These are phyloP conservation scores for Daldinia decipiens DNA, from an alignment of 495 filamentous ascomycete species.

Conservation along the genomic window DNA sequence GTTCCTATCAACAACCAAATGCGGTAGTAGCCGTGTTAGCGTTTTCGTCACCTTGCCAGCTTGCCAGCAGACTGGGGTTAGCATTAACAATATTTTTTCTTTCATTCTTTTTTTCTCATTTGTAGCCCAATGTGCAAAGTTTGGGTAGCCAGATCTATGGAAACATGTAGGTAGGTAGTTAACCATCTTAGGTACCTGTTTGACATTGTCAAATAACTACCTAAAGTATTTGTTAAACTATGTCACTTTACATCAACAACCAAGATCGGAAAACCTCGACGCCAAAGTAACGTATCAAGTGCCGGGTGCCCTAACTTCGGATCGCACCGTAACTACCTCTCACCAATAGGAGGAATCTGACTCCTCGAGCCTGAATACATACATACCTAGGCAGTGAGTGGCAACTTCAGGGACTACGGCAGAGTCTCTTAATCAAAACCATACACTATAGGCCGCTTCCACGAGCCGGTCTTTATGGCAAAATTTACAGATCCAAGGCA, in stretches of 20 bases:
- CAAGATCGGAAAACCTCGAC: constrained; percentile 2
- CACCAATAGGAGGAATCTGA: constrained; percentile 18
- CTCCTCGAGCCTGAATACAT: constrained; percentile 20
- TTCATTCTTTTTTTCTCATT: not conserved
- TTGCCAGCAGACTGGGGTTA: not conserved
- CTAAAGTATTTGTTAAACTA: not conserved
- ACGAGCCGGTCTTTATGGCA: not conserved
- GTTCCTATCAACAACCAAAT: not conserved
- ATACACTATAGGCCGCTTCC: not conserved
- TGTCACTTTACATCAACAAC: not conserved
- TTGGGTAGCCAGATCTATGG: constrained; percentile 5
- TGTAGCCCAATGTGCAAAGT: constrained; percentile 1
- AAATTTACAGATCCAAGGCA: not conserved
- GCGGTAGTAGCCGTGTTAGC: constrained; percentile 10
- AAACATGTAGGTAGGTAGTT: not conserved
- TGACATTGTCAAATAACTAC: not conserved
- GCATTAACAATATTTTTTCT: no score
- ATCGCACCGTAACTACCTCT: not conserved
- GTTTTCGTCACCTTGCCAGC: not conserved
- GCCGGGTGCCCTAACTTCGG: constrained; percentile 5
- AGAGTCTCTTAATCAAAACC: not conserved
- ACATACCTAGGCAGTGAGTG: constrained; percentile 1
- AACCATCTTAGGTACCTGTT: not conserved
- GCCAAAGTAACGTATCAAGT: not conserved
- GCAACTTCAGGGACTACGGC: not conserved